Evolutionary conservation across 2,329 filamentous ascomycete genomes (phyloP).

Genomic region (Calonectria ilicicola): DNA sequence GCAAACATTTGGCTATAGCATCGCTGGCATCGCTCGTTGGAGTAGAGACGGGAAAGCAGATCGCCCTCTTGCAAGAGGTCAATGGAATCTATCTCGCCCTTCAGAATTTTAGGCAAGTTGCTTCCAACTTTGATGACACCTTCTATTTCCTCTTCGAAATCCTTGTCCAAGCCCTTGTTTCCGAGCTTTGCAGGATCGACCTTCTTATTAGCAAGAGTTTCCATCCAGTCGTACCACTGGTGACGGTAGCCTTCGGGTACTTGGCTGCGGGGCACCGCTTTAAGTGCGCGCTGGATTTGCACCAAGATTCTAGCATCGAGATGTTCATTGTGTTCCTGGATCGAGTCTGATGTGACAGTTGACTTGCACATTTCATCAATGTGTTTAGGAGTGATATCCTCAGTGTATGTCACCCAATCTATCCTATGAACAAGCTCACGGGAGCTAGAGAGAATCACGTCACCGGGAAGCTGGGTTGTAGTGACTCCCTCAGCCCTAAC

Average conservation of each 20-base stretch:
- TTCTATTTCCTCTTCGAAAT: conserved; percentile 14
- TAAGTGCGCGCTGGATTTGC: conserved; percentile 15
- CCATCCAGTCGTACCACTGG: conserved; percentile 24
- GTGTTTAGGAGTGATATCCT: conserved; percentile 5
- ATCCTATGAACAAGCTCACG: conserved; percentile 19
- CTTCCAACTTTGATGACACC: conserved; percentile 9
- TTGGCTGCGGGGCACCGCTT: neutral
- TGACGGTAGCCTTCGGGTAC: conserved; percentile 8
- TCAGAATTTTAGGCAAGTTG: conserved; percentile 7
- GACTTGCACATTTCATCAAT: conserved; percentile 3
- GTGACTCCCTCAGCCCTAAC: conserved; percentile 10
- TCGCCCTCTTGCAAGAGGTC: neutral
- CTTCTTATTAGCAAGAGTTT: conserved; percentile 4
- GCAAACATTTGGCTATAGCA: conserved; percentile 8
- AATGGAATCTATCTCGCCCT: conserved; percentile 8
- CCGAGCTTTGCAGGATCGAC: neutral
- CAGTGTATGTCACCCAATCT: conserved; percentile 8
- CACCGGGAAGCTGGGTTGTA: conserved; percentile 8
- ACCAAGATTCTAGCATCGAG: conserved; percentile 10
- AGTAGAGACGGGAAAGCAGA: conserved; percentile 11
- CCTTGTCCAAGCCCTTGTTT: neutral
- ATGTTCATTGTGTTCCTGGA: neutral
- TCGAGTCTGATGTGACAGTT: neutral
- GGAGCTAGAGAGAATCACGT: neutral
- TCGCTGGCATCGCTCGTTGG: conserved; percentile 15